These are phyloP conservation scores for Trichosporon coremiiforme DNA, from an alignment of 1,284 basidiomycete species.

Conservation along the genomic window DNA sequence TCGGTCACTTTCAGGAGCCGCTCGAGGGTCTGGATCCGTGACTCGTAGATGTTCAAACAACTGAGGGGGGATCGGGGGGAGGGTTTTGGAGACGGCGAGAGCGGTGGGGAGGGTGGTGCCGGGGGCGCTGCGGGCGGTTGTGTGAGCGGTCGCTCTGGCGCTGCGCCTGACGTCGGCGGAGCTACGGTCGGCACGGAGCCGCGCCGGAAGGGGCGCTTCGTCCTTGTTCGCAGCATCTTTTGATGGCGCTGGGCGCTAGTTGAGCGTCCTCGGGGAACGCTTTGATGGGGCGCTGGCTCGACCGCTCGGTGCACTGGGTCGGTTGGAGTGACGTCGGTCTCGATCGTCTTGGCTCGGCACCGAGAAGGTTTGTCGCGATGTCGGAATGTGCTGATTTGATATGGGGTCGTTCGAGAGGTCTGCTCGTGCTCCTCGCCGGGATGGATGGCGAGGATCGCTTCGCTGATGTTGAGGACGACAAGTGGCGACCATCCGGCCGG, in stretches of 20 bases:
- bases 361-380: neutral
- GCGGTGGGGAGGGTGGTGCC: neutral
- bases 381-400: neutral
- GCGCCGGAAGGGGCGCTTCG: neutral
- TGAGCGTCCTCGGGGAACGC: neutral
- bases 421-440: neutral
- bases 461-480: neutral
- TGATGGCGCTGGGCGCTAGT: too few species aligned
- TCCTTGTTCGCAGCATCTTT: neutral
- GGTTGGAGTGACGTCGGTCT: slow-evolving; percentile 5
- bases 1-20: neutral
- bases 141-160: neutral
- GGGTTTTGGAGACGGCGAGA: neutral
- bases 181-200: neutral
- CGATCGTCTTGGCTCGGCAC: neutral
- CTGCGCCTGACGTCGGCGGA: neutral
- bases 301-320: neutral
- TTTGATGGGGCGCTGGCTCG: neutral
- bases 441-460: neutral
- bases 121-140: neutral
- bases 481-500: neutral
- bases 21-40: neutral
- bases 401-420: neutral
- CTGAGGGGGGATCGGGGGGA: neutral
- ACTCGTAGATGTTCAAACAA: neutral